Conservation (phyloP, 805 yeast genomes). For the Komagataella phaffii region DNA sequence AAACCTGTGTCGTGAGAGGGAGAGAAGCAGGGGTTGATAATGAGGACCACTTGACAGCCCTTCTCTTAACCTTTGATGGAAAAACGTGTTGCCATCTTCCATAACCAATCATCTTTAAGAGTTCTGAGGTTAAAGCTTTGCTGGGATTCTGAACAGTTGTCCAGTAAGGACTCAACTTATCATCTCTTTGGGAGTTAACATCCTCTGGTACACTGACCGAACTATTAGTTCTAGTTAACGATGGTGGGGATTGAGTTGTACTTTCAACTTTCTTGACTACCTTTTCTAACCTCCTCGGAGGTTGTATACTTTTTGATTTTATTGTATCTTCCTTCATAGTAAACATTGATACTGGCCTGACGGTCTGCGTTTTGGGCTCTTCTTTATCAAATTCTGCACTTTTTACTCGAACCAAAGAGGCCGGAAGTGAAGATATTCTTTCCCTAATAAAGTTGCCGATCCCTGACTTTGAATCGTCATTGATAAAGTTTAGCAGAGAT, state of each 20-base stretch:
- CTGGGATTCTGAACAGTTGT: conserved; percentile 69
- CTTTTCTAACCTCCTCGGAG: not conserved
- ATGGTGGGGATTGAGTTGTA: conserved; percentile 1
- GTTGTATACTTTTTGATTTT: not conserved
- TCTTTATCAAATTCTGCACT: not conserved
- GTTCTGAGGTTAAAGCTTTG: conserved; percentile 39
- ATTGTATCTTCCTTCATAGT: not conserved
- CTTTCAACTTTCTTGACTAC: not conserved
- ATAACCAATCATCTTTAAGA: conserved; percentile 42
- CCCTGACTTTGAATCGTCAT: conserved; percentile 3
- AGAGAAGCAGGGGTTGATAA: conserved; percentile 87
- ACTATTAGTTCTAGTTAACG: conserved; percentile 5
- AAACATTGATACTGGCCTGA: not conserved
- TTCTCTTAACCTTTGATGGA: conserved; percentile 54
- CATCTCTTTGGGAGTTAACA: conserved; percentile 10
- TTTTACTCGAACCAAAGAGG: conserved; percentile 4
- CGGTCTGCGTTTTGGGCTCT: not conserved
- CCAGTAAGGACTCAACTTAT: conserved; percentile 33
- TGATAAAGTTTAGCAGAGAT: conserved; percentile 20
- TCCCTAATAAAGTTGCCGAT: conserved; percentile 15
- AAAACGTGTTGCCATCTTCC: conserved; percentile 91
- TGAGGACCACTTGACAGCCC: conserved; percentile 83
- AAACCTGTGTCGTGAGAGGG: conserved; percentile 68
- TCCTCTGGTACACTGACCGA: not conserved
- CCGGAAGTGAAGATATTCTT: conserved; percentile 18